Percentiles rank a stretch among this genome's conserved stretches.
Evolutionary conservation across 345 rosid species (phyloP).

Genomic region (Rhizophora mangle): DNA sequence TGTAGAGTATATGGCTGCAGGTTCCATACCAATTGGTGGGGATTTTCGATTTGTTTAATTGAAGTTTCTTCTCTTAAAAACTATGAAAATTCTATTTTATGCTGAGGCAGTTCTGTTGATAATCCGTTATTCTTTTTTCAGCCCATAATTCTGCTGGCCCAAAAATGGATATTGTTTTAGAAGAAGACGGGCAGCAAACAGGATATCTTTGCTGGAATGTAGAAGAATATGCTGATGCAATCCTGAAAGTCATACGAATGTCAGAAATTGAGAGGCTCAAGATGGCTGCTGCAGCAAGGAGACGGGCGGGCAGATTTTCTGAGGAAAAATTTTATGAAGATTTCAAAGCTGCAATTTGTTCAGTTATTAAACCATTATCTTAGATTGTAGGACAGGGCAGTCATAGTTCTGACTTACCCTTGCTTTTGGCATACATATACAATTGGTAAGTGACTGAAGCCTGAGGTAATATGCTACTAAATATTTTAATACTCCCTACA

Average conservation of each 20-base stretch:
- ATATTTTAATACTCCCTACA: no score
- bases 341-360: conserved; percentile 59
- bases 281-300: conserved; percentile 77
- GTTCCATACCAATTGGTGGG: conserved; percentile 89
- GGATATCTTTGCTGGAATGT: conserved; percentile 77
- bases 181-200: conserved; percentile 75
- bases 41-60: not conserved
- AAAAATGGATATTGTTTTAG: conserved; percentile 86
- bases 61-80: not conserved
- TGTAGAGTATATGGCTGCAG: conserved; percentile 95
- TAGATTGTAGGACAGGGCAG: not conserved
- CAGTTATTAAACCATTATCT: conserved; percentile 28
- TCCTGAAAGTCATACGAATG: conserved; percentile 54
- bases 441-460: no score
- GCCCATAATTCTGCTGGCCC: conserved; percentile 97
- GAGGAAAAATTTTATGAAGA: conserved; percentile 71
- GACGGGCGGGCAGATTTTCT: conserved; percentile 63
- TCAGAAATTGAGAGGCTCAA: conserved; percentile 56
- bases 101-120: not conserved
- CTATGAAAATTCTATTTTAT: not conserved
- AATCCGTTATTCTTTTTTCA: conserved; percentile 19
- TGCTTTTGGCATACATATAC: not conserved
- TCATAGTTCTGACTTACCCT: not conserved
- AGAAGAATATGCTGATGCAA: conserved; percentile 75
- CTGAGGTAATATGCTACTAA: no score